Base-by-base conservation (phyloP, 495 filamentous ascomycete species). In the Penicillium cinerascens region DNA sequence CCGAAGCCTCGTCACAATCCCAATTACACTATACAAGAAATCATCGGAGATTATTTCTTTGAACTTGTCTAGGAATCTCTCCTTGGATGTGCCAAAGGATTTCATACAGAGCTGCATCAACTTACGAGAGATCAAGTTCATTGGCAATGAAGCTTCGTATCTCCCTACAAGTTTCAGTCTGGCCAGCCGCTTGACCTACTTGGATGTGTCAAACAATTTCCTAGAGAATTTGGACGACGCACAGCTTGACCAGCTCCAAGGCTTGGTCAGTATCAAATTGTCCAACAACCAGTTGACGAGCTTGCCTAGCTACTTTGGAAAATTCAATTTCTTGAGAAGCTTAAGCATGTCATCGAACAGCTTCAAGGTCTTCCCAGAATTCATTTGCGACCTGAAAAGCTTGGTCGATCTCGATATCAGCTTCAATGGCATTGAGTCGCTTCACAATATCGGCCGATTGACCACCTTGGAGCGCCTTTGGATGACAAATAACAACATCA, bases 381-480 rank as follows among this genome's bases (percentile, higher is more conserved):
- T 92, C 61, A 75, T 97, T 29, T 91, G 90, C 68, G 77, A 89
- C 10, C 68, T 99, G 20, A 84, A 82, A 58, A 88, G 85, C 27
- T 73, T 99, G 23, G 87, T 95, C 27, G 92, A 99, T 63, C 82
- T 99, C 15, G 95, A 99, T 59, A 82, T 99, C 63, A 97, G 92
- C 62, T 99, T 99, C 79, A 99, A 99, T 61, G 79, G 82, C 13
- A 96, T 99, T 44, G 76, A 80, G 37, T 77, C 63, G 52, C 70
- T 97, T 23, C 91, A 91, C 0, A 82, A 87, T 44, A 85, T 99
- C 56, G 90, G 91, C 7, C 79, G 82, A 46, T 70, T 99, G 49
- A 80, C 72, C 11, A 84, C 81, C 26, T 74, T 99, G 39, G 95
- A 97, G 69, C 83, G 91, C 42, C 80, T 99, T 35, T 92, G 90